Evolutionary conservation across 1,284 basidiomycete species (phyloP), one percentile per base, ranked within the genome.

Genomic region (Moesziomyces parantarcticus): DNA sequence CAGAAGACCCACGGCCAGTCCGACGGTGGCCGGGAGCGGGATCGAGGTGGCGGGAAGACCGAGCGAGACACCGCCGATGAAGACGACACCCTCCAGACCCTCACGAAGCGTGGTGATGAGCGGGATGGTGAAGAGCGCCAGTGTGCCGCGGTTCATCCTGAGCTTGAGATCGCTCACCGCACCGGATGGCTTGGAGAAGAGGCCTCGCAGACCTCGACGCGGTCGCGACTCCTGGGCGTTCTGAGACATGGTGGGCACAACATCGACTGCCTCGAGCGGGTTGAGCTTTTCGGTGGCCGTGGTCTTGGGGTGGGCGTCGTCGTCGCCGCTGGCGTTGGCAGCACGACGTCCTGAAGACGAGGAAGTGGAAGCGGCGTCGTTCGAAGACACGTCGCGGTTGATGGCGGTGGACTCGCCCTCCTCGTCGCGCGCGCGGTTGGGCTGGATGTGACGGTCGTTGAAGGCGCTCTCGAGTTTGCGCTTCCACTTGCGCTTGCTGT

Each of bases 11-110:
- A 64, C 66, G 9, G 57, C 49, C 0, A 83, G 48, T 21, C 81
- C 81, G 21, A 83, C 58, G 51, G 82, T 79, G 40, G 81, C 80
- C 9, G 81, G 78, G 10, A 83, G 71, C 1, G 81, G 81, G 41
- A 83, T 83, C 5, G 76, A 79, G 3, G 69, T 78, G 0, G 80
- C 81, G 1, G 79, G 79, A 0, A 81, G 60, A 43, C 79, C 77
- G 40, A 83, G 78, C 14, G 78, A 79, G 18, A 83, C 81, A 41
- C 81, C 81, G 14, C 80, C 81, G 57, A 81, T 77, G 55, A 81
- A 83, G 22, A 83, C 79, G 36, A 81, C 71, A 8, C 77, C 80
- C 60, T 83, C 81, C 5, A 83, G 64, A 22, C 81, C 81, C 61
- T 83, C 81, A 29, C 81, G 78, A 2, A 81, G 72, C 11, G 78